Evolutionary conservation across 306 rosid species (phyloP).

Genomic region (Ormosia semicastrata): DNA sequence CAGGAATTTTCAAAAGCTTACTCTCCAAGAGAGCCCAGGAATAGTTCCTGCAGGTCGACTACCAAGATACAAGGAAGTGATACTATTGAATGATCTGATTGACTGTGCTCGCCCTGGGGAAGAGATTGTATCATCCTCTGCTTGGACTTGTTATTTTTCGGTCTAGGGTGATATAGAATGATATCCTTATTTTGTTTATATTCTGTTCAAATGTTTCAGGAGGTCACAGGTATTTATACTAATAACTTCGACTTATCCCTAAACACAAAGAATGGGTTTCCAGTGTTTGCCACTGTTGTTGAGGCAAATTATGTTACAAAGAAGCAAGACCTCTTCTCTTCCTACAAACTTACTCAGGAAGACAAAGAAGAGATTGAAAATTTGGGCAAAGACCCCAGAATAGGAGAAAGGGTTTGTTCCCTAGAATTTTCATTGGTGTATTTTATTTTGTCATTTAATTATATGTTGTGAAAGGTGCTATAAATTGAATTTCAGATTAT

Average conservation of each 20-base stretch:
- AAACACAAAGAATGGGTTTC: conserved; percentile 97
- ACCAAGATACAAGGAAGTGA: conserved; percentile 98
- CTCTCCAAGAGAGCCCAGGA: conserved; percentile 99
- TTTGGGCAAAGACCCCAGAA: conserved; percentile 85
- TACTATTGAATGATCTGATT: conserved; percentile 88
- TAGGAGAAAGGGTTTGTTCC: conserved; percentile 90
- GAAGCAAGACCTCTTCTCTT: conserved; percentile 94
- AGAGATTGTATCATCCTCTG: conserved; percentile 70
- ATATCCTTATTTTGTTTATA: conserved; percentile 24
- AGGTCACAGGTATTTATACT: conserved; percentile 93
- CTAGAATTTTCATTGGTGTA: background rate
- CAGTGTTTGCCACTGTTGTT: conserved; percentile 97
- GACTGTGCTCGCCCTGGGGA: conserved; percentile 99
- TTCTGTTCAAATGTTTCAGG: conserved; percentile 52
- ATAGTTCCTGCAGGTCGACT: conserved; percentile 98
- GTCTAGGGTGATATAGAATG: conserved; percentile 4
- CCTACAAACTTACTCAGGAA: conserved; percentile 95
- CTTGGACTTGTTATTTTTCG: conserved; percentile 23
- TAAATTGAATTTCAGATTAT: conserved; percentile 54
- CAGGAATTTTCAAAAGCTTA: conserved; percentile 94
- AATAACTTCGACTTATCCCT: conserved; percentile 93
- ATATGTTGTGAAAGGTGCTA: background rate
- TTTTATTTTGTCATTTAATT: background rate
- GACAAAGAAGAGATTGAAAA: conserved; percentile 85
- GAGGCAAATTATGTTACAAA: conserved; percentile 92